Conservation (phyloP, 2,329 filamentous ascomycete genomes). For the Dothidotthia symphoricarpi region DNA sequence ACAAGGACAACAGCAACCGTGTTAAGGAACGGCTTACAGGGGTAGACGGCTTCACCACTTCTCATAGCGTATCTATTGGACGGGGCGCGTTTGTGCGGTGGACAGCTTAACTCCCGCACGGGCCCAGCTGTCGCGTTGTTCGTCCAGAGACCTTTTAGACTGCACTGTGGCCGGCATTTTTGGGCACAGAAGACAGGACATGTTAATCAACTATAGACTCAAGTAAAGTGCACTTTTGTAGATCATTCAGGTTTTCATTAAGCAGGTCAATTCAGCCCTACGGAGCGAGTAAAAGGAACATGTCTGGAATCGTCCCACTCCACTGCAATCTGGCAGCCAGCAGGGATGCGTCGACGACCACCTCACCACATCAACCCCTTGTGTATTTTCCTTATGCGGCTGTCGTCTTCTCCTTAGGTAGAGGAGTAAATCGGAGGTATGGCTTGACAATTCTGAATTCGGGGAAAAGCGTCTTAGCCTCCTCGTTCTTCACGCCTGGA, state of each 20-base stretch:
- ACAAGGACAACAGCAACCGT: too few relatives aligned
- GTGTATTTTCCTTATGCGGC: conserved; percentile 35
- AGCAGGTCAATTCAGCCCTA: conserved; percentile 11
- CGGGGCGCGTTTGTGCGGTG: too few relatives aligned
- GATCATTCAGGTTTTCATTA: conserved; percentile 12
- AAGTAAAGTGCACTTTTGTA: too few relatives aligned
- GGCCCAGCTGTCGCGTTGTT: too few relatives aligned
- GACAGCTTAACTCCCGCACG: too few relatives aligned
- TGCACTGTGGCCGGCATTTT: too few relatives aligned
- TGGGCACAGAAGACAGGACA: too few relatives aligned
- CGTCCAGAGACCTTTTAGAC: too few relatives aligned
- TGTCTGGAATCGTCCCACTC: not conserved
- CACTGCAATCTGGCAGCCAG: not conserved
- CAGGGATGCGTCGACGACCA: conserved; percentile 3
- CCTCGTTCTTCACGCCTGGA: conserved; percentile 57
- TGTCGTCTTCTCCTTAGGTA: conserved; percentile 58
- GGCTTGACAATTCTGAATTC: conserved; percentile 63
- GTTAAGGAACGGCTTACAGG: too few relatives aligned
- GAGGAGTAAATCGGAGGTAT: conserved; percentile 59
- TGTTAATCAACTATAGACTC: too few relatives aligned
- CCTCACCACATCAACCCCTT: not conserved
- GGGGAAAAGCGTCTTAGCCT: conserved; percentile 60
- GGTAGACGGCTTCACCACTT: too few relatives aligned
- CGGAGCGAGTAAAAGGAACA: conserved; percentile 1
- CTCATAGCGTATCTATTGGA: too few relatives aligned